Base-by-base conservation (phyloP, 1,284 basidiomycete genomes). In the Gymnopus androsaceus region DNA sequence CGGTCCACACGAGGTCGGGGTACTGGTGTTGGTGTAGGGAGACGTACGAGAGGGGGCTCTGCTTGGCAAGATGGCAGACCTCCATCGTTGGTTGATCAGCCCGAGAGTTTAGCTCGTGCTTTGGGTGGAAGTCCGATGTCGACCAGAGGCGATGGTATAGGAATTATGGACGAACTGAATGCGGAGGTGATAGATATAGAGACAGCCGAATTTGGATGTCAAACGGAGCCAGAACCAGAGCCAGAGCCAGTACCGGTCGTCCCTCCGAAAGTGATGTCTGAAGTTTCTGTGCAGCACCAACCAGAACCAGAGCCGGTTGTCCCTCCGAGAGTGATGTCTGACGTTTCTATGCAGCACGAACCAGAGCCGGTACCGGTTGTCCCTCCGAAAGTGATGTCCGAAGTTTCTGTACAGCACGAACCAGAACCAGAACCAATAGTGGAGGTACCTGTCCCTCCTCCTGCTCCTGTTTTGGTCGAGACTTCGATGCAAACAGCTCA, bases 51-150 rank as follows among this genome's bases (percentile, higher is more conserved):
- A 40, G 83, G 88, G 48, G 85, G 85, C 52, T 77, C 81, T 50
- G 79, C 87, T 11, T 87, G 79, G 71, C 82, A 84, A 61, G 81
- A 84, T 59, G 78, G 80, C 12, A 78, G 87, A 6, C 88, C 88
- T 2, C 75, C 82, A 31, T 89, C 86, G 0, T 70, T 90, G 33
- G 79, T 90, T 9, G 85, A 82, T 31, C 79, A 81, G 12, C 87
- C 87, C 0, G 88, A 87, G 62, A 81, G 85, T 11, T 73, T 90
- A 27, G 83, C 86, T 9, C 47, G 40, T n/a, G 57, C 57, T 15
- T 27, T 54, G 23, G 77, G 80, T 30, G 88, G 88, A 48, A 81
- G 81, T 33, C 75, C 68, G 63, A 74, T 51, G 31, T 47, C 37
- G 15, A 51, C 51, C 45, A 49, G 34, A 41, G 38, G 31, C 23